phyloP scores from a whole-genome alignment of 2,329 filamentous ascomycete genomes.

The Fusarium sp. region DNA sequence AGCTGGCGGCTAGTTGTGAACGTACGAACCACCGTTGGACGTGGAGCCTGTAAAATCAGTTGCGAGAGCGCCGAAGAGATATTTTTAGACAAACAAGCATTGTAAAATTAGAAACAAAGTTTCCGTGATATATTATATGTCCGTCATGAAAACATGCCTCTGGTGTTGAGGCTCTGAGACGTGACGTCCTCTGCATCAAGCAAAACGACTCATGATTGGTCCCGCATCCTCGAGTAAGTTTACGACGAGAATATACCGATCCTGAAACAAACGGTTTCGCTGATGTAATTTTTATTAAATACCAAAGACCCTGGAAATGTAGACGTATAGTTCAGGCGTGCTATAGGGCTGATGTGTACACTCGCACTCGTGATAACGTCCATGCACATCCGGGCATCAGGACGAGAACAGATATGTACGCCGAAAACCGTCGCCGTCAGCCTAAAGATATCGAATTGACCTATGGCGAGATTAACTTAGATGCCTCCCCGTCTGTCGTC shows the following conservation, averaged over 20 bases:
- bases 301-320: neutral
- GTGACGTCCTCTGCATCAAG: constrained; percentile 25
- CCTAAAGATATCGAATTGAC: constrained; percentile 23
- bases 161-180: constrained; percentile 48
- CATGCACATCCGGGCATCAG: constrained; percentile 6
- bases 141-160: constrained; percentile 3
- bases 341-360: constrained; percentile 11
- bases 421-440: constrained; percentile 16
- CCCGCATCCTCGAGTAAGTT: neutral
- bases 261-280: neutral
- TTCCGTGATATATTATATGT: constrained; percentile 7
- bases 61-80: constrained; percentile 1
- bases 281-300: neutral
- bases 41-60: constrained; percentile 13
- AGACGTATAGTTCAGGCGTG: constrained; percentile 2
- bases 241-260: constrained; percentile 3
- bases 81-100: constrained; percentile 33
- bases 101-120: constrained; percentile 20
- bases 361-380: neutral
- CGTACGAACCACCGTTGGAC: constrained; percentile 31
- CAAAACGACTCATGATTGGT: constrained; percentile 37
- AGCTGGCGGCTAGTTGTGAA: constrained; percentile 43
- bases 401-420: constrained; percentile 13
- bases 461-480: constrained; percentile 14
- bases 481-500: constrained; percentile 3